Conservation (phyloP, 2,329 filamentous ascomycete genomes). For the Penicillium paneum region DNA sequence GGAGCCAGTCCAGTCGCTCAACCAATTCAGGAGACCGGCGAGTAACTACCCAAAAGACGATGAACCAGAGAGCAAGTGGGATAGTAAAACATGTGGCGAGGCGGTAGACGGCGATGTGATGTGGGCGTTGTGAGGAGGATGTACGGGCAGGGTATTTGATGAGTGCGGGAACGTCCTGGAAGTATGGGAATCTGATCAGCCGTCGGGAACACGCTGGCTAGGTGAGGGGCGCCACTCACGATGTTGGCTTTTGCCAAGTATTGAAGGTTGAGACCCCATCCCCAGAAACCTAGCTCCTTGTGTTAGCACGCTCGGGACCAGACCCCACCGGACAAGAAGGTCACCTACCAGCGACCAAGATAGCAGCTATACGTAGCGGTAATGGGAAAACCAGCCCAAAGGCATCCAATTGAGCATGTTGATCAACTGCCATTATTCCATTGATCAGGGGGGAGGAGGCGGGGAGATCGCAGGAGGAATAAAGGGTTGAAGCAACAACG, state of each 20-base stretch:
- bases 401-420: conserved; percentile 61
- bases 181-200: conserved; percentile 12
- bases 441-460: conserved; percentile 22
- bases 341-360: conserved; percentile 73
- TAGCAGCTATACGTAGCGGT: conserved; percentile 82
- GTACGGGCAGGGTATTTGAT: conserved; percentile 80
- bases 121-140: conserved; percentile 66
- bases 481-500: conserved; percentile 5
- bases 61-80: conserved; percentile 67
- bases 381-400: conserved; percentile 85
- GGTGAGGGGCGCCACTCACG: conserved; percentile 43
- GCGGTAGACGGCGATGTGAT: conserved; percentile 81
- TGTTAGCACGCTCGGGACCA: conserved; percentile 6
- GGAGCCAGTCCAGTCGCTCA: conserved; percentile 76
- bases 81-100: conserved; percentile 73
- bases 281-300: conserved; percentile 71
- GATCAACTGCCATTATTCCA: conserved; percentile 44
- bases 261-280: conserved; percentile 89
- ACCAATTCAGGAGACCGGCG: conserved; percentile 67
- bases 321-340: neutral
- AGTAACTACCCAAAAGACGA: conserved; percentile 81
- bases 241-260: conserved; percentile 77
- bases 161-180: conserved; percentile 72
- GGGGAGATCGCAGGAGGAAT: neutral
- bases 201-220: neutral